Conservation (phyloP, 805 yeast species). For the Starmerella vitae region DNA sequence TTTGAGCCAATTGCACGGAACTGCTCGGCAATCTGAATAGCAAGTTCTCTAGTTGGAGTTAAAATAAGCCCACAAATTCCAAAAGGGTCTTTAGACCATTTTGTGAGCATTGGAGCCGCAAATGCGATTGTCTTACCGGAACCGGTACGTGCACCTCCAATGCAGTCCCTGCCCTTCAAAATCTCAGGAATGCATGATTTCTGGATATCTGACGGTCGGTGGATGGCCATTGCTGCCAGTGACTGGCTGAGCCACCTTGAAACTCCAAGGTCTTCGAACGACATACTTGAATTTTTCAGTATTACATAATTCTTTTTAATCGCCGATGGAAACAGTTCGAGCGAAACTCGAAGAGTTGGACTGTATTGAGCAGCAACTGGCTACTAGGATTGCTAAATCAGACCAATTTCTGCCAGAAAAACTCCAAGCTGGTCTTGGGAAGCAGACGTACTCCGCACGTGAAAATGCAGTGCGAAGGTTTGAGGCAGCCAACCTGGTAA, state of each 20-base stretch:
- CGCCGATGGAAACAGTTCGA: slow-evolving; percentile 20
- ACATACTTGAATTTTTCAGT: slow-evolving; percentile 16
- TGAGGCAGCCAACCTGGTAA: slow-evolving; percentile 10
- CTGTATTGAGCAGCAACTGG: slow-evolving; percentile 50
- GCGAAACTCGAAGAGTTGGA: slow-evolving; percentile 42
- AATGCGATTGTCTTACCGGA: slow-evolving; percentile 96
- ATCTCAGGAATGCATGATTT: slow-evolving; percentile 78
- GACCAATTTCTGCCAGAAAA: slow-evolving; percentile 11
- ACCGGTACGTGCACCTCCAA: slow-evolving; percentile 98
- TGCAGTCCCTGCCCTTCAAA: slow-evolving; percentile 72
- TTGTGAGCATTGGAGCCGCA: slow-evolving; percentile 90
- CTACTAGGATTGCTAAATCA: slow-evolving; percentile 37
- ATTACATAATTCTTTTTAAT: not conserved
- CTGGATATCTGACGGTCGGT: slow-evolving; percentile 78
- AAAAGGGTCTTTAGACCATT: slow-evolving; percentile 90
- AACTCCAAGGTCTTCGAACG: slow-evolving; percentile 55
- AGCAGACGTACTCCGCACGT: slow-evolving; percentile 7
- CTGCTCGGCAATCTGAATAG: slow-evolving; percentile 94
- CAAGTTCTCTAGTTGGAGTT: slow-evolving; percentile 84
- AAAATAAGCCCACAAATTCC: slow-evolving; percentile 82
- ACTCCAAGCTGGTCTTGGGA: not conserved
- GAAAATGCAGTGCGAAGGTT: slow-evolving; percentile 11
- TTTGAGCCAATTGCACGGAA: slow-evolving; percentile 82
- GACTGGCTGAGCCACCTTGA: slow-evolving; percentile 81
- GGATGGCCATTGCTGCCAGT: slow-evolving; percentile 64